A percentile compares a stretch with the other conserved stretches of the same genome.
These are phyloP conservation scores for Coemansia sp. DNA, from an alignment of 192 early-diverging fungal species.

Conservation along the genomic window DNA sequence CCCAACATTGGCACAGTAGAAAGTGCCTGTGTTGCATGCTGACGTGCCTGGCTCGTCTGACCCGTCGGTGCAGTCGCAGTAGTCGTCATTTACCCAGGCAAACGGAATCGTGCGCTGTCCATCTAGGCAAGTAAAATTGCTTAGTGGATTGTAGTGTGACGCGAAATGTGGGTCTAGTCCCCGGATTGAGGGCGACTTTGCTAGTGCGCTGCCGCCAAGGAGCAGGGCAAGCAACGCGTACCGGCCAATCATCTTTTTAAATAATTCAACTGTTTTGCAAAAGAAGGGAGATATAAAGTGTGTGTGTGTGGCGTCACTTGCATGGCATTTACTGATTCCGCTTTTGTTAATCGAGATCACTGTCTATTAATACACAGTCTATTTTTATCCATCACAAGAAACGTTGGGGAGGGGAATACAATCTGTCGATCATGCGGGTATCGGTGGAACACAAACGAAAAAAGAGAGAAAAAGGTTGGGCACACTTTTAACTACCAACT, in stretches of 20 bases:
- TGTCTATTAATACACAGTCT: no score
- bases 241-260: not conserved
- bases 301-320: no score
- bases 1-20: conserved; percentile 80
- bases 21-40: conserved; percentile 76
- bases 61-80: conserved; percentile 94
- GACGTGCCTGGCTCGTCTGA: conserved; percentile 96
- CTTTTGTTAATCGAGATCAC: no score
- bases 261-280: not conserved
- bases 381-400: no score
- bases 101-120: conserved; percentile 65
- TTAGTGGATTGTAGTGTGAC: conserved; percentile 9
- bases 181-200: conserved; percentile 2
- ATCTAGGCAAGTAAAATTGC: conserved; percentile 71
- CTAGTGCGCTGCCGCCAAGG: not conserved
- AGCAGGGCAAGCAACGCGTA: not conserved
- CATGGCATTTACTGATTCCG: no score
- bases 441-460: no score
- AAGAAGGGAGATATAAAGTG: not conserved
- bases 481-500: no score
- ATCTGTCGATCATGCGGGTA: not conserved
- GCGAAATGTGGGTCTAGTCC: conserved; percentile 35
- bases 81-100: conserved; percentile 88
- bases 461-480: no score
- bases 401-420: no score